Evolutionary conservation across 2,329 filamentous ascomycete genomes (phyloP).

Genomic region (Fusarium pilosicola): DNA sequence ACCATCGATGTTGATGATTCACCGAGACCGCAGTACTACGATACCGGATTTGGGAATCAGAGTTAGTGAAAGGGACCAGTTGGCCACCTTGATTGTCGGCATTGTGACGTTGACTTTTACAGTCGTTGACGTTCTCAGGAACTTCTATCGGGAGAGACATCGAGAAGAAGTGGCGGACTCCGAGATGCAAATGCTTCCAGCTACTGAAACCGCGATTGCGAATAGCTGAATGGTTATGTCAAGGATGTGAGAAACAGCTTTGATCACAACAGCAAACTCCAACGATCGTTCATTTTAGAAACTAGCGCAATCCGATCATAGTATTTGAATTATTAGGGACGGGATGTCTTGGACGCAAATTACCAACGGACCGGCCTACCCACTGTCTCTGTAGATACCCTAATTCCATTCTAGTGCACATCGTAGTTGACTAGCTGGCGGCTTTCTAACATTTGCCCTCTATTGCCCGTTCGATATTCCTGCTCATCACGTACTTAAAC

Average conservation of each 20-base stretch:
- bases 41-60: constrained; percentile 5
- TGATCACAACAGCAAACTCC: not conserved
- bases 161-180: not conserved
- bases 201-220: not conserved
- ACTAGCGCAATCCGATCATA: not conserved
- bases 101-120: not conserved
- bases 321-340: not conserved
- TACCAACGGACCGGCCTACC: not conserved
- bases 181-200: not conserved
- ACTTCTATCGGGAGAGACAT: not conserved
- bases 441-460: too few relatives aligned
- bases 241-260: not conserved
- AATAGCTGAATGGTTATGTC: not conserved
- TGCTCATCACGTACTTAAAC: not conserved
- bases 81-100: constrained; percentile 12
- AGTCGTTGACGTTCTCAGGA: not conserved
- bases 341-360: not conserved
- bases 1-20: not conserved
- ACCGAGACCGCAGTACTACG: not conserved
- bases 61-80: constrained; percentile 6
- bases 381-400: not conserved
- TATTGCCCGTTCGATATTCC: not conserved
- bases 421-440: not conserved
- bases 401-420: too few relatives aligned
- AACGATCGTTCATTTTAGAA: not conserved